These are phyloP conservation scores for Cladophialophora yegresii DNA, from an alignment of 2,329 filamentous ascomycete species.

Conservation along the genomic window DNA sequence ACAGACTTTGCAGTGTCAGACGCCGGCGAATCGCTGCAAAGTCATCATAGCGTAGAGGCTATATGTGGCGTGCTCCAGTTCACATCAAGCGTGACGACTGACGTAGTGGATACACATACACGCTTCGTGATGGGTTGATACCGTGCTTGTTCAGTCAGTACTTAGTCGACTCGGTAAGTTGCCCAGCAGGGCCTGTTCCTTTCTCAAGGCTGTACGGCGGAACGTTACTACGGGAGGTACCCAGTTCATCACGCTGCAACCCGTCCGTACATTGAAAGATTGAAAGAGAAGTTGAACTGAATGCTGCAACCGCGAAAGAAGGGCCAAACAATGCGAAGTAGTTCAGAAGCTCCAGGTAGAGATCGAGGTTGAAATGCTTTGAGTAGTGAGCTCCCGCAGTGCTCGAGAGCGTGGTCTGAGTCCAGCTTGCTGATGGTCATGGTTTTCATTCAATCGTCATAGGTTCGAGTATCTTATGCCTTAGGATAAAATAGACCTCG, in stretches of 20 bases:
- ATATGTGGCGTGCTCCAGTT: not conserved
- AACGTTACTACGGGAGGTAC: not conserved
- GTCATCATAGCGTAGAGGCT: not conserved
- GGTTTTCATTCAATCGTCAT: not conserved
- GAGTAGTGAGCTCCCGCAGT: not conserved
- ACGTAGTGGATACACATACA: not conserved
- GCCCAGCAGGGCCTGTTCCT: not conserved
- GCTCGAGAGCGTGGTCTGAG: not conserved
- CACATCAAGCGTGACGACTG: not conserved
- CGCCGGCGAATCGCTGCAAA: not conserved
- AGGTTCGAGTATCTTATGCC: not conserved
- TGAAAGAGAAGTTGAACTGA: not conserved
- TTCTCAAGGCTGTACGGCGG: not conserved
- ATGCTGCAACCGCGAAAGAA: not conserved
- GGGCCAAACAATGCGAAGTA: not conserved
- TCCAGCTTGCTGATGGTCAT: not conserved
- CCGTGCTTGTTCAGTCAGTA: not conserved
- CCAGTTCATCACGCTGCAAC: not conserved
- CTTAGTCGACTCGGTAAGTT: not conserved
- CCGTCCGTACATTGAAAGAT: not conserved
- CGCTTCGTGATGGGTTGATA: not conserved
- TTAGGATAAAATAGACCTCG: not conserved
- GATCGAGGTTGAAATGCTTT: not conserved
- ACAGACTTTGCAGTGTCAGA: not conserved
- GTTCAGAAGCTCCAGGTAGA: not conserved